Base-by-base conservation (phyloP, 2,329 filamentous ascomycete genomes). In the Fragosphaeria purpurea region DNA sequence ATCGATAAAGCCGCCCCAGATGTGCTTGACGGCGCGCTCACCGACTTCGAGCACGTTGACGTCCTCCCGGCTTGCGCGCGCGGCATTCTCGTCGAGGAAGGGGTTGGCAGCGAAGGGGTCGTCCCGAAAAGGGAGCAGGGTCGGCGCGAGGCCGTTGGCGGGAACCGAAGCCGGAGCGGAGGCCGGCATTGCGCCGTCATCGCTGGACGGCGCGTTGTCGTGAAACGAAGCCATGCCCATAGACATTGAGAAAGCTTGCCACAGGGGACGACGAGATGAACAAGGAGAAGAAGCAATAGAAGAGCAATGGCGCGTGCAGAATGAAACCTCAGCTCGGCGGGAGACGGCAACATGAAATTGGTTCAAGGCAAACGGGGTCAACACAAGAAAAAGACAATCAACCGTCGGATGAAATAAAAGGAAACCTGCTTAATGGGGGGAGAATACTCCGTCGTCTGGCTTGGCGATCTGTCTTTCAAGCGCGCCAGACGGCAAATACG, bases 1-100 rank as follows among this genome's bases (percentile, higher is more conserved):
- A 62, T 86, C 83, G 57, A 82, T 63, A 62, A 88, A 88, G 40
- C 80, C 81, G 37, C 77, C 69, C 70, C 77, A 82, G 51, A 78
- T 67, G 53, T 71, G 70, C 55, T 70, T 67, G 31, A 76, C 74
- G 48, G 67, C 68, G 49, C 69, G 64, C 54, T 72, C 67, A 51
- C 76, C 67, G 22, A 70, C 65, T 44, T 70, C 69, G 37, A 77
- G 38, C 31, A 55, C 47, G 6, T 47, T 50, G 44, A 53, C 52
- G 67, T 32, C 81, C 65, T 52, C 51, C 22, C 22, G 22, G 22
- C 22, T 22, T 22, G 22, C 22, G 46, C 48, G 53, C 37, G 54
- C 43, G 33, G 68, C 66, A 47, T 69, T 67, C 30, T 67, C 65
- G 51, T 71, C 49, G 1, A 48, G 10, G 66, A 41, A 63, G 60